Base-by-base conservation (phyloP, 78 protist species). In the Chrysochromulina tobinii region DNA sequence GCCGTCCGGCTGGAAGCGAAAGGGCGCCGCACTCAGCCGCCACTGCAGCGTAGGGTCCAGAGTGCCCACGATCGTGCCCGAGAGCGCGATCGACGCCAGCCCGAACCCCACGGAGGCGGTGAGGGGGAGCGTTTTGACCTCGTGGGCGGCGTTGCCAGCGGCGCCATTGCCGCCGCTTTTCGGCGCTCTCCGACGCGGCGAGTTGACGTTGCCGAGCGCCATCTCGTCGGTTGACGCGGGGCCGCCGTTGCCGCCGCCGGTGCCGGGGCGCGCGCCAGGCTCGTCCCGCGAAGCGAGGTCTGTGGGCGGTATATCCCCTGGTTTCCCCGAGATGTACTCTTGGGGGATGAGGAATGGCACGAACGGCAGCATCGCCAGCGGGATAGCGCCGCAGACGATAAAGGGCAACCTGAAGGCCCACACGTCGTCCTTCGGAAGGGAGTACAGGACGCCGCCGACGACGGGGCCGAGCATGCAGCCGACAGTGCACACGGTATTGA, bases 401-500 rank as follows among this genome's bases (percentile, higher is more conserved):
- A 87, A 87, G 75, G 61, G 57, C 18, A 66, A 5, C 2, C 69
- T 53, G 69, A 87, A 87, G 64, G 9, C 54, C 27, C 18, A 59
- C 54, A 6, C 67, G 69, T 50, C 89, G 51, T 6, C 38, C 3
- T 25, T 21, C 50, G 54, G 69, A 9, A 7, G 25, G 2, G 73
- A 3, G 79, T 87, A 53, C 54, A 87, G 67, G 50, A 59, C 51
- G 11, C 90, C 90, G n/a, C 90, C 90, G 48, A 87, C n/a, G 48
- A 64, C 12, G n/a, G 90, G 54, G 50, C 90, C 90, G 14, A 50
- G 75, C 25, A 87, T 25, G 73, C 90, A 87, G 90, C 90, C 90
- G 79, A 8, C 6, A 3, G 68, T 64, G 61, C 64, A 69, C 7
- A 38, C 57, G 15, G 90, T 87, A 11, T 64, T 64, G 23, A 87